phyloP scores from a whole-genome alignment of 2,329 filamentous ascomycete species.

The Ceratocystis diversiconidia region DNA sequence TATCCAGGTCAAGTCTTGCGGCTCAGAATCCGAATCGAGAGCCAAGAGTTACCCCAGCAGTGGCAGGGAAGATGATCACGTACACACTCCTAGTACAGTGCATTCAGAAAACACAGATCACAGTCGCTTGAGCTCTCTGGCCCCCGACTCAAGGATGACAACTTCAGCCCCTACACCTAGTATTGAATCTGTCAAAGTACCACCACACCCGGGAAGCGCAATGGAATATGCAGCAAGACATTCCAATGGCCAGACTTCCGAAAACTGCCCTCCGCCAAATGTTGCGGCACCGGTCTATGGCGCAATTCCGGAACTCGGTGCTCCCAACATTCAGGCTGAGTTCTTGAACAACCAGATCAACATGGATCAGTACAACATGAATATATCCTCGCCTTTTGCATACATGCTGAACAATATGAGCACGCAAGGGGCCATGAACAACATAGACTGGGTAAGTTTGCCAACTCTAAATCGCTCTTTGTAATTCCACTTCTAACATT shows the following conservation, averaged over 20 bases:
- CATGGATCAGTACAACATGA: neutral
- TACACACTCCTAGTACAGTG: neutral
- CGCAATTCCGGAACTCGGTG: neutral
- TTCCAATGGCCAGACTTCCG: neutral
- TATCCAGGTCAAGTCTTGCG: conserved; percentile 28
- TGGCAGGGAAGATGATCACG: neutral
- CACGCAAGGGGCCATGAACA: conserved; percentile 24
- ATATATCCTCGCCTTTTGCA: conserved; percentile 2
- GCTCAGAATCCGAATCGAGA: neutral
- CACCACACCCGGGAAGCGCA: neutral
- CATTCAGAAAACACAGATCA: neutral
- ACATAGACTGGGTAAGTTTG: conserved; percentile 36
- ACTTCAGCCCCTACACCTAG: neutral
- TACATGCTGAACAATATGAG: conserved; percentile 38
- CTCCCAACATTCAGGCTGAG: neutral
- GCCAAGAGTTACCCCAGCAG: neutral
- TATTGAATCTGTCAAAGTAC: neutral
- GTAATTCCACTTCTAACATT: neutral
- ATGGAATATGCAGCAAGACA: neutral
- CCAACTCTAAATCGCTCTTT: neutral
- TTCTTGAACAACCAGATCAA: neutral
- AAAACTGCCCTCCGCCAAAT: neutral
- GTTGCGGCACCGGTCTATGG: neutral
- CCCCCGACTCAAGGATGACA: neutral
- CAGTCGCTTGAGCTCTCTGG: neutral